phyloP scores from a whole-genome alignment of 179 eudicot genomes.

The Silene vulgaris region DNA sequence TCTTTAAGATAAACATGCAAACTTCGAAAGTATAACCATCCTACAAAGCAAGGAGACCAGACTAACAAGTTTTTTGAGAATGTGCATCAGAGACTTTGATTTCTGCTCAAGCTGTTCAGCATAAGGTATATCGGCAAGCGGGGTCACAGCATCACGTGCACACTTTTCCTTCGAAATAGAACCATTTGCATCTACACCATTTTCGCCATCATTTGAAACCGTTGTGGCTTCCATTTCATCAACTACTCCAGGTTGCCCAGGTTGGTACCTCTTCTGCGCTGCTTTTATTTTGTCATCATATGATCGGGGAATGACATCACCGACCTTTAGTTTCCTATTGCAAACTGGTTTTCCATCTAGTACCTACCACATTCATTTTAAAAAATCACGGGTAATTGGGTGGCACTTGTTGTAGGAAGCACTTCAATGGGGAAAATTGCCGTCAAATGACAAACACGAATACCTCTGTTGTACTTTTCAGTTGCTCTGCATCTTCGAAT shows the following conservation, averaged over 20 bases:
- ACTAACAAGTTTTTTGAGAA: conserved; percentile 75
- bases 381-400: neutral
- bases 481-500: conserved; percentile 61
- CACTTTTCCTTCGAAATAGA: conserved; percentile 50
- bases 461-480: conserved; percentile 64
- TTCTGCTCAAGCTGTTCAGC: conserved; percentile 83
- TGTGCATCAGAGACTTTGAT: conserved; percentile 54
- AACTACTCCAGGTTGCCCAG: conserved; percentile 27
- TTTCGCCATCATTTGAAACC: conserved; percentile 32
- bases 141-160: conserved; percentile 84
- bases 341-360: conserved; percentile 61
- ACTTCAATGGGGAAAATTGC: neutral
- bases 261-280: conserved; percentile 27
- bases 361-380: conserved; percentile 35
- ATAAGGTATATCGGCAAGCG: conserved; percentile 78
- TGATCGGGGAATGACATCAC: conserved; percentile 62
- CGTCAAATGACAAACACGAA: neutral
- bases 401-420: conserved; percentile 20
- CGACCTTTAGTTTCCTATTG: conserved; percentile 60
- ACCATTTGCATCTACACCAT: conserved; percentile 38
- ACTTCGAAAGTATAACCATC: neutral
- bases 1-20: neutral
- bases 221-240: conserved; percentile 22
- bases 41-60: conserved; percentile 18
- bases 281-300: conserved; percentile 49